Conservation (phyloP, 371 early-diverging fungal species). For the Haplosporangium sp. region DNA sequence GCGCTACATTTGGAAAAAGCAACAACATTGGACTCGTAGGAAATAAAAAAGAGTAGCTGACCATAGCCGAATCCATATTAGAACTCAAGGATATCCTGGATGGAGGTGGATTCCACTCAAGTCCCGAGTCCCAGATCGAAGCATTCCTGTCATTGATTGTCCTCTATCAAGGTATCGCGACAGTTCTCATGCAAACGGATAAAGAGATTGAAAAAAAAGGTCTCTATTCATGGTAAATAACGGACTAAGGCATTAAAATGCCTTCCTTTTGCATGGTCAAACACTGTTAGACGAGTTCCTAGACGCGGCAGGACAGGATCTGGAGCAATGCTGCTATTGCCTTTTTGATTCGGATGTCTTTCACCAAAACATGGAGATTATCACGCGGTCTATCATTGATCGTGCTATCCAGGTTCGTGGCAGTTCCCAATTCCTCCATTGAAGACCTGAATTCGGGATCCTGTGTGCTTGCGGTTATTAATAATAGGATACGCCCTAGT, state of each 20-base stretch:
- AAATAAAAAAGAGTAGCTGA: not conserved
- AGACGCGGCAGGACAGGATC: constrained; percentile 54
- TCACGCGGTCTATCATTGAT: constrained; percentile 64
- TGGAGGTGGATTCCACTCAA: constrained; percentile 52
- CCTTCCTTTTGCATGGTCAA: not conserved
- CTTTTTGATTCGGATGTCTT: constrained; percentile 72
- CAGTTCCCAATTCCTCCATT: not conserved
- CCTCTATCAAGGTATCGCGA: constrained; percentile 40
- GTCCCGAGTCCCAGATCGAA: constrained; percentile 55
- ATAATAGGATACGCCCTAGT: too few species aligned
- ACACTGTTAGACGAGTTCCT: constrained; percentile 61
- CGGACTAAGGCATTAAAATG: too few species aligned
- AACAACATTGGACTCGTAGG: not conserved
- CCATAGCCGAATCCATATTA: constrained; percentile 17
- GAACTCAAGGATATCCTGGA: constrained; percentile 64
- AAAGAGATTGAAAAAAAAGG: too few species aligned
- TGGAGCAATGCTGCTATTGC: constrained; percentile 68
- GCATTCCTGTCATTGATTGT: constrained; percentile 58
- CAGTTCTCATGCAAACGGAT: not conserved
- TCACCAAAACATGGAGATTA: constrained; percentile 63
- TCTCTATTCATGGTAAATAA: too few species aligned
- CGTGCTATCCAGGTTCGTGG: constrained; percentile 32
- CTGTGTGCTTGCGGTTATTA: too few species aligned
- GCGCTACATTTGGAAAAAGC: not conserved
- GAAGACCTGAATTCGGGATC: too few species aligned